Evolutionary conservation across 805 yeast species (phyloP).

Genomic region (Ogataea haglerorum): DNA sequence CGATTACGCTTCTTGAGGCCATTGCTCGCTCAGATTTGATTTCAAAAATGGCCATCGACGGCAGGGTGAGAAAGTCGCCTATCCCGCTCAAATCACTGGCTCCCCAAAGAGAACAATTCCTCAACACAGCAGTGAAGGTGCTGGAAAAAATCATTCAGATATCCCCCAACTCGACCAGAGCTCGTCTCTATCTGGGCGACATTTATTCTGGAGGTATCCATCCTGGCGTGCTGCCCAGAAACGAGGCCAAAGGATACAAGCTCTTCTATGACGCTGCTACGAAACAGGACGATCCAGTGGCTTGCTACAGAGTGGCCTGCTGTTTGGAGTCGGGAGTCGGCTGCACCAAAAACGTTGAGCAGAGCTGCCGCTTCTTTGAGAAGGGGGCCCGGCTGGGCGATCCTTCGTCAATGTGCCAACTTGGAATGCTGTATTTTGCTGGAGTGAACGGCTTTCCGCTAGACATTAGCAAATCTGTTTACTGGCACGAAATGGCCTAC

Average conservation of each 20-base stretch:
- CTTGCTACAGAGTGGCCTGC: slow-evolving; percentile 67
- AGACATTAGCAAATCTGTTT: slow-evolving; percentile 26
- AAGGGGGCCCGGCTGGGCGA: slow-evolving; percentile 62
- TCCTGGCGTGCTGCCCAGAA: slow-evolving; percentile 46
- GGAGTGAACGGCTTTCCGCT: slow-evolving; percentile 31
- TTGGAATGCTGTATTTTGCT: slow-evolving; percentile 60
- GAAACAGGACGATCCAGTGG: slow-evolving; percentile 51
- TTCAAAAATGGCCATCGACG: slow-evolving; percentile 46
- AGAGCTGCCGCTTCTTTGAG: slow-evolving; percentile 52
- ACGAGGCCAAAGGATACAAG: slow-evolving; percentile 59
- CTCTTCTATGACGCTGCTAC: slow-evolving; percentile 56
- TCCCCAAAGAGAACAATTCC: slow-evolving; percentile 53
- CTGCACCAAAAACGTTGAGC: slow-evolving; percentile 38
- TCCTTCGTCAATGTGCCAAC: slow-evolving; percentile 67
- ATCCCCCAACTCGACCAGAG: slow-evolving; percentile 49
- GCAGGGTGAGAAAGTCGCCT: slow-evolving; percentile 38
- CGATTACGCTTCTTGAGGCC: slow-evolving; percentile 53
- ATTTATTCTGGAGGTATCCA: slow-evolving; percentile 51
- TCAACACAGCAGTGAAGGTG: slow-evolving; percentile 55
- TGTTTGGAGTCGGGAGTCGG: slow-evolving; percentile 68
- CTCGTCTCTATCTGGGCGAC: slow-evolving; percentile 59
- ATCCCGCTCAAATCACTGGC: slow-evolving; percentile 41
- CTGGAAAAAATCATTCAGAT: slow-evolving; percentile 50
- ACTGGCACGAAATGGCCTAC: slow-evolving; percentile 30
- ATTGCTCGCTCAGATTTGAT: slow-evolving; percentile 39